Evolutionary conservation across 805 yeast genomes (phyloP).

Genomic region (Cyberlindnera sargentensis): DNA sequence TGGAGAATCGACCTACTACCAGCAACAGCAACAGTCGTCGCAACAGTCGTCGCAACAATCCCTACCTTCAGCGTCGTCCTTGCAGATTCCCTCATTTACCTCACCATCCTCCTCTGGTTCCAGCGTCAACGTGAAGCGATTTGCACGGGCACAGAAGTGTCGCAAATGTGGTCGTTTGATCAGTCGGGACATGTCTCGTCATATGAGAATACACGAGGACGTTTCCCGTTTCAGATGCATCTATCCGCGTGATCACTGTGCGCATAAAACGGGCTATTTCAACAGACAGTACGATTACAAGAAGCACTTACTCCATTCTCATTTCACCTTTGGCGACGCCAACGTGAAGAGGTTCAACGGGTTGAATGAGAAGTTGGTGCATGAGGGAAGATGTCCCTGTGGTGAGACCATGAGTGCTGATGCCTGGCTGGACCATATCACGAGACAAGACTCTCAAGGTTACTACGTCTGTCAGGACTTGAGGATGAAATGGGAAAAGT

Average conservation of each 20-base stretch:
- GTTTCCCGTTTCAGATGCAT: slow-evolving; percentile 52
- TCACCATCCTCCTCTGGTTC: not conserved
- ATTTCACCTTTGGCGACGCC: slow-evolving; percentile 45
- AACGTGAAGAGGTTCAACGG: slow-evolving; percentile 32
- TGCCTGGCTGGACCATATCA: slow-evolving; percentile 55
- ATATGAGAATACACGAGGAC: slow-evolving; percentile 53
- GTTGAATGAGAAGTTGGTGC: slow-evolving; percentile 43
- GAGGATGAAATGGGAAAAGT: slow-evolving; percentile 3
- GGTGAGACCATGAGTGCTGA: slow-evolving; percentile 41
- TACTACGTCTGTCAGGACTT: slow-evolving; percentile 5
- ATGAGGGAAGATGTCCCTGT: slow-evolving; percentile 49
- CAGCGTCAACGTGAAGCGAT: not conserved
- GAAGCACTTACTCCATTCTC: slow-evolving; percentile 55
- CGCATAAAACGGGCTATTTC: slow-evolving; percentile 54
- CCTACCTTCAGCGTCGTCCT: not conserved
- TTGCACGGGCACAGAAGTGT: slow-evolving; percentile 29
- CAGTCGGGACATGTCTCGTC: slow-evolving; percentile 55
- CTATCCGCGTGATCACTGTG: slow-evolving; percentile 47
- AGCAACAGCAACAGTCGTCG: too few species aligned
- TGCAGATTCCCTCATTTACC: not conserved
- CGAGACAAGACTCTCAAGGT: slow-evolving; percentile 18
- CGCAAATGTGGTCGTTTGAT: slow-evolving; percentile 46
- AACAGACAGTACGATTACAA: slow-evolving; percentile 65
- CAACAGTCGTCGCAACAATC: too few species aligned
- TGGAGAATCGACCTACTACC: too few species aligned